Evolutionary conservation across 805 yeast genomes (phyloP), one percentile per base, ranked within the genome.

Genomic region (Kodamaea neixiangensis): DNA sequence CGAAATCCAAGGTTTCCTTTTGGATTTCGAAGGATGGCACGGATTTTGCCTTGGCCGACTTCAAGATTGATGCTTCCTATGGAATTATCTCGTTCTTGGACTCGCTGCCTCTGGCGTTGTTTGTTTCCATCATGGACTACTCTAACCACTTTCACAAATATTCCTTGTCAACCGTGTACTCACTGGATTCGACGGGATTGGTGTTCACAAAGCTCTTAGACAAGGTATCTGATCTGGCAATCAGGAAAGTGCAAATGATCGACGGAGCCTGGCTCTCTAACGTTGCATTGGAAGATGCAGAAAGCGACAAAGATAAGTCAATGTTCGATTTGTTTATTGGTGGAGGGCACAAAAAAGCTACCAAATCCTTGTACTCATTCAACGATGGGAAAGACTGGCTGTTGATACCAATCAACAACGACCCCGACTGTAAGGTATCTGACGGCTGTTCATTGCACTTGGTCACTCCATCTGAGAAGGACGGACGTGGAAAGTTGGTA

Each of bases 201-300:
- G 72, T 68, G 48, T 85, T 81, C 62, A 58, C 59, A 0, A 71
- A 72, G 41, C 65, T 78, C n/a, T 60, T 81, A 25, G 75, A 73
- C 9, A 64, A 73, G 34, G 69, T 78, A 10, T 61, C 68, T 40
- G 72, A 72, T 18, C 81, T 79, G 7, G 64, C 72, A 42, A 62
- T 78, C 15, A 72, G 71, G 34, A 77, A 76, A 54, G 71, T 83
- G 15, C 73, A 76, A 52, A 73, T 72, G 15, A 71, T 83, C 21
- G 88, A 85, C 52, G 92, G 91, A 7, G 76, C 81, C 13, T 78
- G 87, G 79, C 59, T 86, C 44, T 77, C 82, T 7, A 79, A 79
- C 58, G 31, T 66, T 50, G 63, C 64, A 13, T 50, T 15, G 15
- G 66, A 66, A 40, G 55, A 50, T 1, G 47, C 41, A 7, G 50